Base-by-base conservation (phyloP, 768 basidiomycete species). In the Galerina marginata region DNA sequence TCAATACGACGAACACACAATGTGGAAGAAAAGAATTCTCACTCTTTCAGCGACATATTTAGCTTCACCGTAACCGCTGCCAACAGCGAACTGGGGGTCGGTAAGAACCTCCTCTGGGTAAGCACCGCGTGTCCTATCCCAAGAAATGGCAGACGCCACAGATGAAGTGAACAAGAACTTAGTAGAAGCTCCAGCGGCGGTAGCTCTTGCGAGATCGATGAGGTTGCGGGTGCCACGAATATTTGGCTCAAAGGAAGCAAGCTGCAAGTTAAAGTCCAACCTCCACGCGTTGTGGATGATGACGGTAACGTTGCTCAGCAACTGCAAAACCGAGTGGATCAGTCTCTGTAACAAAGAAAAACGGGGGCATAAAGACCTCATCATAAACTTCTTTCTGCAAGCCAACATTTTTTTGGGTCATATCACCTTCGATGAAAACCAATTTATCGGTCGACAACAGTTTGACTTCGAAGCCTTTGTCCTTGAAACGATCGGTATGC, bases 281-380 rank as follows among this genome's bases (percentile, higher is more conserved):
- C 69, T 72, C 81, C 82, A 82, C 1, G 81, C 79, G 38, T 72
- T 77, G 54, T 83, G 81, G 10, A 83, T 74, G 61, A 83, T 74
- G 26, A 66, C 54, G 0, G 72, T 81, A 3, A 78, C 67, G 11
- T 66, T 69, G 25, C 67, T 47, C 14, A 67, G 69, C 29, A 80
- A 60, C 72, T 76, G 4, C 42, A 14, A 39, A 11, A 29, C 1
- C 54, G 48, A 52, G 14, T 2, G 36, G 23, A 15, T 37, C 25
- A 1, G 33, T 16, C 14, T 16, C 23, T 37, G n/a, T 43, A 29
- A 20, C 26, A 9, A 16, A 14, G 23, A 20, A 50, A 14, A 25
- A 11, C 6, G 33, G 12, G 6, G 39, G 38, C 0, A 6, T n/a
- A 48, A 67, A 4, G 50, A 79, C 76, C 71, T 77, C 72, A 1